A percentile compares a stretch with the other conserved stretches of the same genome.
Evolutionary conservation across 805 yeast species (phyloP).

Genomic region (Jamesozyma rosinii): DNA sequence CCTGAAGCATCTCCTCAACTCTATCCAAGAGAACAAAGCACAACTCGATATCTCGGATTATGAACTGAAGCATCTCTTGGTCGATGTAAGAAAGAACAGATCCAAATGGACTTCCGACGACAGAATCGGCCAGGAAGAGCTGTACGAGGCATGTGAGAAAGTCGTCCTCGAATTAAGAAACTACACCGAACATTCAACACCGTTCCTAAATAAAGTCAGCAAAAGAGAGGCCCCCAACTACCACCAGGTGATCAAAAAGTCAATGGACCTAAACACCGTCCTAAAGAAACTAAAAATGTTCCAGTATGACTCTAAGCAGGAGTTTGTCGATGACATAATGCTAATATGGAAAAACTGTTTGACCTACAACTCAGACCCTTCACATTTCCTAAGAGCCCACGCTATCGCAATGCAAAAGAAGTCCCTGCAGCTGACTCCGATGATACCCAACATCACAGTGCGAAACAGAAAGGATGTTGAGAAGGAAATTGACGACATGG

Average conservation of each 20-base stretch:
- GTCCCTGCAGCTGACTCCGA: slow-evolving; percentile 61
- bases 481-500: slow-evolving; percentile 44
- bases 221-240: slow-evolving; percentile 98
- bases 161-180: slow-evolving; percentile 84
- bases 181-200: slow-evolving; percentile 92
- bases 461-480: slow-evolving; percentile 67
- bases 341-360: slow-evolving; percentile 92
- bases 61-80: slow-evolving; percentile 73
- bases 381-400: slow-evolving; percentile 80
- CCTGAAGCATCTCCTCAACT: slow-evolving; percentile 66
- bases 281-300: slow-evolving; percentile 77
- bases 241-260: slow-evolving; percentile 76
- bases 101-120: slow-evolving; percentile 98
- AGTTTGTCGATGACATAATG: slow-evolving; percentile 91
- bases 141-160: slow-evolving; percentile 94
- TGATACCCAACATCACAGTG: slow-evolving; percentile 82
- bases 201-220: slow-evolving; percentile 90
- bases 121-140: slow-evolving; percentile 91
- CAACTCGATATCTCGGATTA: slow-evolving; percentile 63
- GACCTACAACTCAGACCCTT: slow-evolving; percentile 88
- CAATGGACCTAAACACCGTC: slow-evolving; percentile 95
- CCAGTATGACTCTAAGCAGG: slow-evolving; percentile 75
- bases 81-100: slow-evolving; percentile 89
- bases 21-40: slow-evolving; percentile 75
- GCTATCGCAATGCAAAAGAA: slow-evolving; percentile 95